Percentiles rank a stretch among this genome's conserved stretches.
phyloP scores from a whole-genome alignment of 768 basidiomycete genomes.

The Boletus rubropictus region DNA sequence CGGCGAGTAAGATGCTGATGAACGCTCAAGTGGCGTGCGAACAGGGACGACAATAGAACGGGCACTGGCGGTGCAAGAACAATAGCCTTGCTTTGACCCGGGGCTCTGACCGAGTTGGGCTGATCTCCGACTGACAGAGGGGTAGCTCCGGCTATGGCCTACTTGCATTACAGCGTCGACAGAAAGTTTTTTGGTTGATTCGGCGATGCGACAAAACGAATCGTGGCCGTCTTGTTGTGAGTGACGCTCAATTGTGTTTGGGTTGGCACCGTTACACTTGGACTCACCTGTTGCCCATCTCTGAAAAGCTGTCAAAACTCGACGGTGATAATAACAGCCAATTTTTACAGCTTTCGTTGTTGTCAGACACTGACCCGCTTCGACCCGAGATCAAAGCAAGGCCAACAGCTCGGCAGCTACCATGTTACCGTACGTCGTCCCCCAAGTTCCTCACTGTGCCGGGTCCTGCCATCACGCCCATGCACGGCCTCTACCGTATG shows the following conservation, averaged over 20 bases:
- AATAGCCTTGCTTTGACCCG: not conserved
- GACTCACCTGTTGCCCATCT: conserved; percentile 3
- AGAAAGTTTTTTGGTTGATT: not conserved
- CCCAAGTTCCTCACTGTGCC: no score
- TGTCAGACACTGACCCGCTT: not conserved
- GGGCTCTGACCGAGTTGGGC: not conserved
- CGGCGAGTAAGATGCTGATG: not conserved
- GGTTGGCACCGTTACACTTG: not conserved
- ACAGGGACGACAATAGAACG: not conserved
- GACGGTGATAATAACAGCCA: not conserved
- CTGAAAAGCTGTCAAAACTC: not conserved
- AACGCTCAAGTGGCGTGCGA: not conserved
- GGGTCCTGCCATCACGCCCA: not conserved
- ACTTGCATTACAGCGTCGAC: not conserved
- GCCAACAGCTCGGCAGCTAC: conserved; percentile 8
- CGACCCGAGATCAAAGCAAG: conserved; percentile 19
- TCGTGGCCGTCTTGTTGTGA: not conserved
- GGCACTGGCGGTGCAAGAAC: not conserved
- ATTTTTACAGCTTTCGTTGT: not conserved
- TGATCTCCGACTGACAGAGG: not conserved
- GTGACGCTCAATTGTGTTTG: not conserved
- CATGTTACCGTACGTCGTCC: conserved; percentile 2
- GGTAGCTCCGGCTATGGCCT: not conserved
- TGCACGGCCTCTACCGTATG: not conserved
- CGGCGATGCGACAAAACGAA: not conserved